phyloP scores from a whole-genome alignment of 2,329 filamentous ascomycete species.

The Thielaviopsis populi region DNA sequence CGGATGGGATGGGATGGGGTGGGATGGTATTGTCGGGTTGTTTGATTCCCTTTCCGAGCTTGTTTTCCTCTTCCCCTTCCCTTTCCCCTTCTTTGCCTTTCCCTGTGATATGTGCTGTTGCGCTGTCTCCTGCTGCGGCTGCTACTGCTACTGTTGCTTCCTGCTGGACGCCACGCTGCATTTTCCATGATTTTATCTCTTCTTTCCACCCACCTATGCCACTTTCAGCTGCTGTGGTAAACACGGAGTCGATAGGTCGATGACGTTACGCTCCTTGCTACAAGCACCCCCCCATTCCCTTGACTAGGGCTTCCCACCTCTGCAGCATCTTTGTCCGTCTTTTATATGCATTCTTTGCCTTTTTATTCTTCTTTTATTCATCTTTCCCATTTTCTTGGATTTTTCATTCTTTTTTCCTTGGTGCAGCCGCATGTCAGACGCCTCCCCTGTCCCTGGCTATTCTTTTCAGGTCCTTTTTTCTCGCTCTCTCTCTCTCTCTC shows the following conservation, averaged over 20 bases:
- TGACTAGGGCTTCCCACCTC: background rate
- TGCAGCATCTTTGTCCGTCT: background rate
- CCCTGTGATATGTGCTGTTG: background rate
- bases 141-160: too few relatives aligned
- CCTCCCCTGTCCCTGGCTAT: background rate
- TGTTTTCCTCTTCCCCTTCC: background rate
- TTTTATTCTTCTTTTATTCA: background rate
- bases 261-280: background rate
- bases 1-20: background rate
- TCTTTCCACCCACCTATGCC: background rate
- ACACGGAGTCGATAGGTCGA: constrained; percentile 1
- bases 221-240: constrained; percentile 6
- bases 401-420: background rate
- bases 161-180: background rate
- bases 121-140: background rate
- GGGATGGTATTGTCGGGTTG: background rate
- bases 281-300: background rate
- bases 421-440: background rate
- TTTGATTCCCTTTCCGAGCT: background rate
- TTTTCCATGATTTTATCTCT: constrained; percentile 1
- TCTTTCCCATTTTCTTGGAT: background rate
- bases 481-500: background rate
- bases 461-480: background rate
- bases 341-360: background rate
- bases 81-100: background rate